Evolutionary conservation across 169 alveolate genomes (phyloP), one percentile per base, ranked within the genome.

Genomic region (Prorocentrum cordatum): DNA sequence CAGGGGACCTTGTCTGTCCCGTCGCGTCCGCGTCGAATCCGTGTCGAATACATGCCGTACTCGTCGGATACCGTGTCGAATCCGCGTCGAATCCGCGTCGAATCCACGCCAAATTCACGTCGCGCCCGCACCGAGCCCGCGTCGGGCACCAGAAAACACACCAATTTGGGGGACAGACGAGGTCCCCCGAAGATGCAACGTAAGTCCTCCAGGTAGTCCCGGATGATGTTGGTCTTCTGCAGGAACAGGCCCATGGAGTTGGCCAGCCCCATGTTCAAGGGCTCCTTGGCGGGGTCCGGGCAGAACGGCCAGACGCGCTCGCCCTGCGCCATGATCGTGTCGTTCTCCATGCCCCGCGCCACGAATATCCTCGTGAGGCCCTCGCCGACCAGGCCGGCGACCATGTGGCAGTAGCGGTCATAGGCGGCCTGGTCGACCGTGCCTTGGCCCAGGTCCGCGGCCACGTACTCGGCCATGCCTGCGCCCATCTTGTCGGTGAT

Each of bases 181-280:
- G n/a, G n/a, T n/a, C n/a, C n/a, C n/a, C n/a, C n/a, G n/a, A n/a
- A n/a, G n/a, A n/a, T n/a, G n/a, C n/a, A n/a, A n/a, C n/a, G n/a
- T n/a, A n/a, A 75, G 22, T 79, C 89, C 29, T 79, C 89, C 89
- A 79, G 33, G 89, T 79, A 79, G 77, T 79, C 89, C 1, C 89
- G 89, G 66, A 79, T 79, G 89, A 79, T 79, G 66, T 79, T 79
- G 50, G 77, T 62, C 77, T 79, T 79, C 89, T 79, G 89, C 77
- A 79, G 64, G 54, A 79, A 79, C 36, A 79, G 89, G 33, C 89
- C 89, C 89, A 79, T 79, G 42, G 73, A 59, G 35, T 59, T 61
- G 29, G 89, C 89, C 38, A 75, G 61, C 10, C 86, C 86, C 12
- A 75, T 70, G 59, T 75, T 75, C 22, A 72, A 32, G 33, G 86